Evolutionary conservation across 441 rosid species (phyloP).

Genomic region (Adansonia grandidieri): DNA sequence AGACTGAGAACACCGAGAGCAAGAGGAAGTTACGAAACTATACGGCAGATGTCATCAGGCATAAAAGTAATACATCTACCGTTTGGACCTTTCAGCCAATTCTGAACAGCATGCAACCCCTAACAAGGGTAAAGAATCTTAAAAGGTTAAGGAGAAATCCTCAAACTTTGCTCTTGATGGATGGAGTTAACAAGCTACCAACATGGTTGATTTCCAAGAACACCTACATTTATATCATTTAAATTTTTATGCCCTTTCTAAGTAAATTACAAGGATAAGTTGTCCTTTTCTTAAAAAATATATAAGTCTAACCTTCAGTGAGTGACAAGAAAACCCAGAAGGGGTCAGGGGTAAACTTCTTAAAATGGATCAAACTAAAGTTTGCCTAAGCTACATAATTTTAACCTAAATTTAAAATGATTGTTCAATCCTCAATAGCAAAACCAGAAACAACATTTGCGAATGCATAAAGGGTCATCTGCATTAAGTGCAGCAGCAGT

Average conservation of each 20-base stretch:
- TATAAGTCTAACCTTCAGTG: not conserved
- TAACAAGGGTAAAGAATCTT: not conserved
- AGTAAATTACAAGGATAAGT: not conserved
- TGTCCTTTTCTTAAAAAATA: not conserved
- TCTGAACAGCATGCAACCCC: not conserved
- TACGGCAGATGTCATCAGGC: not conserved
- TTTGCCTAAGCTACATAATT: constrained; percentile 7
- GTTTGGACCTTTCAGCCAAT: not conserved
- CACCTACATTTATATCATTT: not conserved
- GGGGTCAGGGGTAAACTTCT: not conserved
- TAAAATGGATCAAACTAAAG: constrained; percentile 5
- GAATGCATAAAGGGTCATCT: not conserved
- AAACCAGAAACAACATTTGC: constrained; percentile 3
- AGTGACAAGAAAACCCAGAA: not conserved
- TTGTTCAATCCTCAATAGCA: not conserved
- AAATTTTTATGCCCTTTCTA: not conserved
- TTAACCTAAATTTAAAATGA: not conserved
- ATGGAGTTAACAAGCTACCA: not conserved
- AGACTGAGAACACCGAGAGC: not conserved
- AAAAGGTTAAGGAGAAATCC: not conserved
- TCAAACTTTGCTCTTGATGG: not conserved
- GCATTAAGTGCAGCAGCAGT: not conserved
- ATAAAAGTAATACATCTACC: not conserved
- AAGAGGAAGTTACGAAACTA: not conserved
- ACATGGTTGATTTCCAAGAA: not conserved